These are phyloP conservation scores for Suillus americanus DNA, from an alignment of 768 basidiomycete genomes.

Conservation along the genomic window DNA sequence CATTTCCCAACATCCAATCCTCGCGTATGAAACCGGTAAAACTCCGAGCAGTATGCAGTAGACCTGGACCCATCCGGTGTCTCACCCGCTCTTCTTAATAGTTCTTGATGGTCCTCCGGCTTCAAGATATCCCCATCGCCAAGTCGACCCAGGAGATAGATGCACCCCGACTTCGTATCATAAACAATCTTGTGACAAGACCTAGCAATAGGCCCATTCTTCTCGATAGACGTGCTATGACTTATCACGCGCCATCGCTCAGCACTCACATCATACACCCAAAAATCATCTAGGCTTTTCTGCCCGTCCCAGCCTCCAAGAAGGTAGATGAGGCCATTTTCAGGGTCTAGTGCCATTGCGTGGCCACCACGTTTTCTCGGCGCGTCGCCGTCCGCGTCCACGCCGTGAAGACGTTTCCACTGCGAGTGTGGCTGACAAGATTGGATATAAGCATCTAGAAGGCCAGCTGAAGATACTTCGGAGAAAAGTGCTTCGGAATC, in stretches of 20 bases:
- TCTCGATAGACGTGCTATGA: constrained; percentile 50
- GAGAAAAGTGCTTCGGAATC: constrained; percentile 54
- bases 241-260: constrained; percentile 65
- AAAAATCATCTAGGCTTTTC: constrained; percentile 75
- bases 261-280: constrained; percentile 62
- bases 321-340: constrained; percentile 64
- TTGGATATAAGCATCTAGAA: constrained; percentile 61
- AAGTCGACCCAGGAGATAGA: constrained; percentile 73
- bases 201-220: constrained; percentile 67
- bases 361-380: constrained; percentile 76
- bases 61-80: constrained; percentile 13
- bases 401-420: constrained; percentile 61
- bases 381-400: constrained; percentile 61
- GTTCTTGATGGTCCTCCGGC: constrained; percentile 33
- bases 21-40: constrained; percentile 72
- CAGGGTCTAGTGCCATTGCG: constrained; percentile 76
- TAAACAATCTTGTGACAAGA: constrained; percentile 85
- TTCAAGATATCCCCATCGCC: constrained; percentile 50
- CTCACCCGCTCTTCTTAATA: constrained; percentile 27
- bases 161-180: constrained; percentile 64
- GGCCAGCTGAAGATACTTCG: constrained; percentile 47
- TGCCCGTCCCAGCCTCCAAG: constrained; percentile 81
- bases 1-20: constrained; percentile 65
- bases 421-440: constrained; percentile 56
- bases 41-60: constrained; percentile 57